Evolutionary conservation across 1,284 basidiomycete genomes (phyloP).

Genomic region (Vanrija sp.): DNA sequence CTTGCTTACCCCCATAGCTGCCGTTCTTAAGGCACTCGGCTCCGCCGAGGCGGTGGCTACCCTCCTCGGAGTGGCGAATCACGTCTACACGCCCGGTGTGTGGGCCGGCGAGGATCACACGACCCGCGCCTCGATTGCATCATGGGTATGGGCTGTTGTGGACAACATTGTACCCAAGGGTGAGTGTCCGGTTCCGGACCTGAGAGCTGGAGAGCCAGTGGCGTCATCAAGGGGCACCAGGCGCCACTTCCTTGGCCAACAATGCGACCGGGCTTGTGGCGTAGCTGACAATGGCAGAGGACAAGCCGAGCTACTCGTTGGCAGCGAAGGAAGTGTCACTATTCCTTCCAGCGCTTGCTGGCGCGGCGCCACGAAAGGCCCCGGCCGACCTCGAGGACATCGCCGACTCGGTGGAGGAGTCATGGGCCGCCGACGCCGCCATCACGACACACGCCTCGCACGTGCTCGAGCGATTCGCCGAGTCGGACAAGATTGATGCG

Average conservation of each 20-base stretch:
- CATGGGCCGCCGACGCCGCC: background rate
- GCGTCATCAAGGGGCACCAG: no score
- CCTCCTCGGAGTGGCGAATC: background rate
- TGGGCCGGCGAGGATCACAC: background rate
- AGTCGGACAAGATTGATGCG: slow-evolving; percentile 6
- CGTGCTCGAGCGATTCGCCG: slow-evolving; percentile 6
- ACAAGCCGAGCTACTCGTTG: background rate
- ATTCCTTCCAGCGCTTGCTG: slow-evolving; percentile 1
- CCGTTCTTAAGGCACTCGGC: background rate
- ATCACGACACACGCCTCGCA: slow-evolving; percentile 3
- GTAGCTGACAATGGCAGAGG: background rate
- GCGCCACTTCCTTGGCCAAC: background rate
- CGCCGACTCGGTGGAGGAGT: slow-evolving; percentile 1
- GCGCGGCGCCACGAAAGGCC: background rate
- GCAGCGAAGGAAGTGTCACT: background rate
- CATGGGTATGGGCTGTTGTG: slow-evolving; percentile 1
- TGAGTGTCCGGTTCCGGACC: background rate
- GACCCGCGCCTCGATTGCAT: background rate
- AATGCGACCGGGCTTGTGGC: background rate
- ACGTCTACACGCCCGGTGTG: background rate
- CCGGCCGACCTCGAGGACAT: background rate
- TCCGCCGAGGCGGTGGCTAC: background rate
- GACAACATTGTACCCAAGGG: background rate
- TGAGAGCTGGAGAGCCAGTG: no score
- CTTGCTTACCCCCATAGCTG: background rate